A percentile compares a stretch with the other conserved stretches of the same genome.
Evolutionary conservation across 768 basidiomycete species (phyloP).

Genomic region (Tylopilus subfusipes): DNA sequence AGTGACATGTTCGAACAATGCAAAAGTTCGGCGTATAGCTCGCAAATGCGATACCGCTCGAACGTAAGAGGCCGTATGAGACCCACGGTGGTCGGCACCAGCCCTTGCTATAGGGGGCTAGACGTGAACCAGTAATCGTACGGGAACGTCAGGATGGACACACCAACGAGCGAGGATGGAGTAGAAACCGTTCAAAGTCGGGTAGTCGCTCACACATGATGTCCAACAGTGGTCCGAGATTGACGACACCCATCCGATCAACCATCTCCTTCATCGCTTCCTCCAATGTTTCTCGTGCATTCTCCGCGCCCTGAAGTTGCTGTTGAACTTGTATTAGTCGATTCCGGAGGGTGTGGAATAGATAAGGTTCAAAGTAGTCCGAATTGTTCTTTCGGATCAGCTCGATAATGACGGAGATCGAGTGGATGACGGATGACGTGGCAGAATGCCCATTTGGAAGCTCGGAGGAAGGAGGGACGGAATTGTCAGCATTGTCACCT

Average conservation of each 20-base stretch:
- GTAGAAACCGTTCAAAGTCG: conserved; percentile 66
- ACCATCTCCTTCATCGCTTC: conserved; percentile 77
- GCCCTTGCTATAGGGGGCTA: conserved; percentile 49
- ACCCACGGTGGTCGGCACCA: conserved; percentile 72
- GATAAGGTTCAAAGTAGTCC: conserved; percentile 96
- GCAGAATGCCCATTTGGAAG: conserved; percentile 46
- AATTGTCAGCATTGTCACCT: conserved; percentile 13
- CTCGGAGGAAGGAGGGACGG: conserved; percentile 10
- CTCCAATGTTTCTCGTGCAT: conserved; percentile 65
- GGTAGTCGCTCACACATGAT: conserved; percentile 66
- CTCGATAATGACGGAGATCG: conserved; percentile 87
- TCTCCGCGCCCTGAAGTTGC: conserved; percentile 51
- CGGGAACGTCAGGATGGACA: conserved; percentile 25
- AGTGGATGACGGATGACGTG: conserved; percentile 79
- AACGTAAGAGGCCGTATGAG: conserved; percentile 78
- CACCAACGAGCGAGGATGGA: conserved; percentile 74
- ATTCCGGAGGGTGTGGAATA: conserved; percentile 91
- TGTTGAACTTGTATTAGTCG: conserved; percentile 86
- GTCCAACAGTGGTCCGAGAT: conserved; percentile 78
- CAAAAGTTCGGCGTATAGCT: conserved; percentile 92
- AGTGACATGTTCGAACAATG: conserved; percentile 99
- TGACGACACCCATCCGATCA: conserved; percentile 84
- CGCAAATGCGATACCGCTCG: conserved; percentile 94
- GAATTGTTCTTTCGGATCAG: conserved; percentile 97
- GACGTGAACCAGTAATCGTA: conserved; percentile 14